Evolutionary conservation across 75 land plant genomes (phyloP), one percentile per base, ranked within the genome.

Genomic region (Pinus albicaulis): DNA sequence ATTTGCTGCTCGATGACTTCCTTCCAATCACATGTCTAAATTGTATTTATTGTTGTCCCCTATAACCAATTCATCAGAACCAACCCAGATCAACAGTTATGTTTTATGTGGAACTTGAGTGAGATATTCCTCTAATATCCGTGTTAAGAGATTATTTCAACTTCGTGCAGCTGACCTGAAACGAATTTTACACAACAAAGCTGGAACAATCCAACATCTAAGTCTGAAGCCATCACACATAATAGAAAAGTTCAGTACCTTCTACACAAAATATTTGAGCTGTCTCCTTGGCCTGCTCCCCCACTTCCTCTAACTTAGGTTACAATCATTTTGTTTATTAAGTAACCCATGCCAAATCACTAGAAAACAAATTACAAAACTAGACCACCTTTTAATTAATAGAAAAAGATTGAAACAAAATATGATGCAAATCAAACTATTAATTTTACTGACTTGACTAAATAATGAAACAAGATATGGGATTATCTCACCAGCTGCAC

Each of bases 401-500:
- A 66, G 22, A 19, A 38, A 34, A 20, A 64, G 7, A 25, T 7
- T 34, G 44, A 66, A 20, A 38, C 4, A 34, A 66, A 66, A 20
- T 66, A 38, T 38, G 38, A 36, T 38, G 3, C 71, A 38, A 38
- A 38, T 66, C 2, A 66, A 8, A 36, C 71, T 31, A 11, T 38
- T 66, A 66, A 66, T 66, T 66, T 34, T 66, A 15, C 22, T 20
- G n/a, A 66, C 23, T 19, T 36, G 48, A 66, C 71, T 66, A 8
- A 19, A 66, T 22, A 38, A 66, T 17, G n/a, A 66, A 66, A 44
- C 11, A 20, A 44, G 20, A 22, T 16, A 68, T 68, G 11, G 44
- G 41, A 38, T 19, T 4, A 63, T 78, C 89, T 82, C 44, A 89
- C 99, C 99, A 87, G 99, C 99, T 70, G 99, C 99, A 73, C 99